A percentile compares a stretch with the other conserved stretches of the same genome.
Conservation (phyloP, 1,284 basidiomycete genomes). For the Tilletia caries region DNA sequence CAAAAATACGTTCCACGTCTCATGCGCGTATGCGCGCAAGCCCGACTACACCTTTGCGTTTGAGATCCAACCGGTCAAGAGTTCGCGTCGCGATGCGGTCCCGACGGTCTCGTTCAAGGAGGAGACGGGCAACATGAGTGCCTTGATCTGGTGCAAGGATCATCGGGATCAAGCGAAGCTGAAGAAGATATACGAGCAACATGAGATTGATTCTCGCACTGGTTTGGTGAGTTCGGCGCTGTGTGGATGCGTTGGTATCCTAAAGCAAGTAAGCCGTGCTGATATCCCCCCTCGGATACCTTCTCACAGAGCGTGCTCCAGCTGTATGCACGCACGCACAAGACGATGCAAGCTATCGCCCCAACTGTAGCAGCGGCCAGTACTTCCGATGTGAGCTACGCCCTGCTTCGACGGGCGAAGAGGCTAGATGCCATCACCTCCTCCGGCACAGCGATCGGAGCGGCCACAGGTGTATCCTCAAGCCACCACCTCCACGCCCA, state of each 20-base stretch:
- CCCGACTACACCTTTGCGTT: slow-evolving; percentile 73
- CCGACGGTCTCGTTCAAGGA: slow-evolving; percentile 76
- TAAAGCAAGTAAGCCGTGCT: background rate
- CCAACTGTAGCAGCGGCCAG: background rate
- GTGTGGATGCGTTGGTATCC: too few species aligned
- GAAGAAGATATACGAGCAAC: slow-evolving; percentile 72
- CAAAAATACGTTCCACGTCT: slow-evolving; percentile 72
- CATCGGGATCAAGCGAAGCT: slow-evolving; percentile 65
- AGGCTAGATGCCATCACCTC: slow-evolving; percentile 4
- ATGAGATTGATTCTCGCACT: slow-evolving; percentile 72
- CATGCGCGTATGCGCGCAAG: slow-evolving; percentile 80
- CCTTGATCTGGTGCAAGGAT: slow-evolving; percentile 75
- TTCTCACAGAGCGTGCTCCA: slow-evolving; percentile 72
- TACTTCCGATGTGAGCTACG: background rate
- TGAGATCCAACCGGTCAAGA: slow-evolving; percentile 73
- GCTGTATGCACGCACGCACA: slow-evolving; percentile 76
- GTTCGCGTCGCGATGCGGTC: slow-evolving; percentile 53
- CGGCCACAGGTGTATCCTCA: background rate
- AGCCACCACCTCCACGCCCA: background rate
- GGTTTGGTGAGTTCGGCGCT: slow-evolving; percentile 63
- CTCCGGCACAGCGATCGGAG: background rate
- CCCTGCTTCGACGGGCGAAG: background rate
- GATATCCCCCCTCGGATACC: slow-evolving; percentile 8
- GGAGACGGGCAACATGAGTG: slow-evolving; percentile 75
- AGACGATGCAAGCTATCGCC: slow-evolving; percentile 61